Evolutionary conservation across 495 filamentous ascomycete species (phyloP).

Genomic region (Hypoxylon fuscum): DNA sequence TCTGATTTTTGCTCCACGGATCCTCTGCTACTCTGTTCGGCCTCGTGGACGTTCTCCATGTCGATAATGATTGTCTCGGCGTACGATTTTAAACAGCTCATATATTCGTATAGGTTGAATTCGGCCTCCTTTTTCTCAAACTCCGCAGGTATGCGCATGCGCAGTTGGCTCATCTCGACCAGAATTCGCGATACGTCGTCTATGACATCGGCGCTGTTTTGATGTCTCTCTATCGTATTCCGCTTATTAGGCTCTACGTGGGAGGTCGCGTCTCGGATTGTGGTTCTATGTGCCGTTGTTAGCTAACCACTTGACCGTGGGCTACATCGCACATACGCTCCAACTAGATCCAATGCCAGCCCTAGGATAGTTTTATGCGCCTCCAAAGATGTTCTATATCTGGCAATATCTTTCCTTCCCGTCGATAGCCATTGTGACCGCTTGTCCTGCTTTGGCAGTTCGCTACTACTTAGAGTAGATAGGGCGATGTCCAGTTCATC

Average conservation of each 20-base stretch:
- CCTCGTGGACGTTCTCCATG: slow-evolving; percentile 37
- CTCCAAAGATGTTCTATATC: slow-evolving; percentile 47
- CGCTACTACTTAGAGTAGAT: slow-evolving; percentile 38
- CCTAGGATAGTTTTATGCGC: slow-evolving; percentile 52
- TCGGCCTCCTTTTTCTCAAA: slow-evolving; percentile 46
- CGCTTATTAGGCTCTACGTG: slow-evolving; percentile 26
- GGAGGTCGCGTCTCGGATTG: slow-evolving; percentile 39
- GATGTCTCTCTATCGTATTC: slow-evolving; percentile 36
- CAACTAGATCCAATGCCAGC: slow-evolving; percentile 53
- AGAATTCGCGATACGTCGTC: slow-evolving; percentile 42
- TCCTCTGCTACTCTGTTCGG: slow-evolving; percentile 28
- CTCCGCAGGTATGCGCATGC: slow-evolving; percentile 42
- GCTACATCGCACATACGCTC: slow-evolving; percentile 43
- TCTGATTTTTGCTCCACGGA: slow-evolving; percentile 10
- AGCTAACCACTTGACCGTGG: slow-evolving; percentile 13
- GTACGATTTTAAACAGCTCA: slow-evolving; percentile 44
- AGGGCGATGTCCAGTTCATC: slow-evolving; percentile 48
- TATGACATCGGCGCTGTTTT: slow-evolving; percentile 37
- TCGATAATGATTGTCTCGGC: slow-evolving; percentile 36
- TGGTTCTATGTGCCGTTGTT: slow-evolving; percentile 32
- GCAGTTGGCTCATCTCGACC: slow-evolving; percentile 41
- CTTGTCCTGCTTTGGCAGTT: slow-evolving; percentile 50
- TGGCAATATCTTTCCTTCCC: slow-evolving; percentile 46
- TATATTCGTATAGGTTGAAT: slow-evolving; percentile 47
- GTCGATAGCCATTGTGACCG: slow-evolving; percentile 51